Conservation (phyloP, 2,329 filamentous ascomycete species). For the Aspergillus sp. region DNA sequence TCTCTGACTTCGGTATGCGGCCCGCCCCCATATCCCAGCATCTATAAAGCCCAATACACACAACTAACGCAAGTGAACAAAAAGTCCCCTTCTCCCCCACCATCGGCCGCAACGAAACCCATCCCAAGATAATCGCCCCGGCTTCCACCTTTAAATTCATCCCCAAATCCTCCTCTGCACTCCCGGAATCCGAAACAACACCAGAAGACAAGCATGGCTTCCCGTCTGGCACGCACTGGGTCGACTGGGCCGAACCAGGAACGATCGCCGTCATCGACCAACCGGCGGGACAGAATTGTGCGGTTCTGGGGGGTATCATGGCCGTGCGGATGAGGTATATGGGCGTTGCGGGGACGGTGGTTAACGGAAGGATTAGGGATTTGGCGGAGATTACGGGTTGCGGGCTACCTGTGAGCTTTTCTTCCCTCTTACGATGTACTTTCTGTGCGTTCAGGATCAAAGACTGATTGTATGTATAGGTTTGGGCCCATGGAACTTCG, state of each 20-base stretch:
- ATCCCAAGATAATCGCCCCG: constrained; percentile 33
- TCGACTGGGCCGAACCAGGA: constrained; percentile 52
- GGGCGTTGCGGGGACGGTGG: constrained; percentile 54
- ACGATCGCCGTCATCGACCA: constrained; percentile 62
- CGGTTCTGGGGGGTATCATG: constrained; percentile 70
- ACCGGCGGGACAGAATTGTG: constrained; percentile 57
- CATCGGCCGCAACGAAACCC: constrained; percentile 17
- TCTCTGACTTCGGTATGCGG: constrained; percentile 52
- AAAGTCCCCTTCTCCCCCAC: constrained; percentile 30
- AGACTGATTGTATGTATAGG: constrained; percentile 13
- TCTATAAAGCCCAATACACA: constrained; percentile 1
- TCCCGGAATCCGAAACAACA: constrained; percentile 22
- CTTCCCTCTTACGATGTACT: no score
- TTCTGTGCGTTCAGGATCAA: no score
- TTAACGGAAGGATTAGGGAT: constrained; percentile 61
- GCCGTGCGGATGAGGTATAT: constrained; percentile 59
- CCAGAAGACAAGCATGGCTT: constrained; percentile 42
- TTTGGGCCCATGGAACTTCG: constrained; percentile 40
- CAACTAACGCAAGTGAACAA: constrained; percentile 3
- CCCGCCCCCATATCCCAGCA: neutral
- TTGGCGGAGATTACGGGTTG: constrained; percentile 50
- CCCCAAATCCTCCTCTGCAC: constrained; percentile 44
- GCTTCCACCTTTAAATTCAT: constrained; percentile 48
- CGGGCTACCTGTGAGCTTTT: constrained; percentile 37
- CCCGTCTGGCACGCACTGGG: constrained; percentile 56